Evolutionary conservation across 441 rosid species (phyloP).

Genomic region (Hura crepitans): DNA sequence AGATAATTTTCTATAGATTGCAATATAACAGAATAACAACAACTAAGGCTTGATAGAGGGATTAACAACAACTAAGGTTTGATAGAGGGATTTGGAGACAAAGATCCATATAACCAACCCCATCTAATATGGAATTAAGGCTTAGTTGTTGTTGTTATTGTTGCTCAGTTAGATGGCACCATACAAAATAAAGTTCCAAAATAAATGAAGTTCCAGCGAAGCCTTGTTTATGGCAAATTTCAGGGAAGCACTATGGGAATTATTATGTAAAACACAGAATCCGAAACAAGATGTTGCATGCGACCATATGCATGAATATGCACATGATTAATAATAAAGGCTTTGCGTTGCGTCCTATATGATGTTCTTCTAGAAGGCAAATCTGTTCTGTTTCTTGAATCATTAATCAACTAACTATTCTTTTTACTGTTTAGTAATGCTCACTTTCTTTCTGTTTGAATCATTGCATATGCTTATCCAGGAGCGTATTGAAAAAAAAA

Average conservation of each 20-base stretch:
- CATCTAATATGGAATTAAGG: too few species aligned
- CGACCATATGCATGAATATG: background rate
- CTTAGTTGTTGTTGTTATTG: too few species aligned
- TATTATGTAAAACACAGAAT: background rate
- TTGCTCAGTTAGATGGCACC: too few species aligned
- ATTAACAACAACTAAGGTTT: too few species aligned
- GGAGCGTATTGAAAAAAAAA: background rate
- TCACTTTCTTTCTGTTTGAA: background rate
- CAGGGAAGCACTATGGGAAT: background rate
- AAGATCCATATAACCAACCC: too few species aligned
- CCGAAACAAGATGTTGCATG: background rate
- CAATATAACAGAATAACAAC: background rate
- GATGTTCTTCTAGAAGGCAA: background rate
- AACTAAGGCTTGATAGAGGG: too few species aligned
- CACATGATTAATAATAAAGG: background rate
- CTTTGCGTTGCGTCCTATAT: background rate
- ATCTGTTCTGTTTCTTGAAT: background rate
- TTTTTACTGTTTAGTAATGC: background rate
- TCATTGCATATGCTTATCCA: background rate
- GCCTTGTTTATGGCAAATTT: too few species aligned
- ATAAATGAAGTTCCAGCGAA: too few species aligned
- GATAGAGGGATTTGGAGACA: too few species aligned
- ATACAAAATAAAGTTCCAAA: too few species aligned
- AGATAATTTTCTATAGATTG: background rate
- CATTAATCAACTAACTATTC: background rate